Evolutionary conservation across 805 yeast genomes (phyloP).

Genomic region (Yamadazyma nakazawae): DNA sequence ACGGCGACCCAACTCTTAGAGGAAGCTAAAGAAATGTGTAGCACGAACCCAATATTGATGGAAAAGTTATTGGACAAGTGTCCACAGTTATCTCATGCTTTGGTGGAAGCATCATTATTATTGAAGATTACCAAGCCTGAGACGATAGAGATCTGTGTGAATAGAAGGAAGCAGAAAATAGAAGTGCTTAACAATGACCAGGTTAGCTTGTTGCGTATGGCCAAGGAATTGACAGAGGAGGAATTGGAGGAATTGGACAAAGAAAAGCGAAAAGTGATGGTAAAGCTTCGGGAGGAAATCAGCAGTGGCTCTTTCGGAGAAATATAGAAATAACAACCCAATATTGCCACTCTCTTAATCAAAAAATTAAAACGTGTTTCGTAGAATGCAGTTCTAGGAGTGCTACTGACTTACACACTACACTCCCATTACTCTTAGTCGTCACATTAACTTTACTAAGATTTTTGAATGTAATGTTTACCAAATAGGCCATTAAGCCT

Average conservation of each 20-base stretch:
- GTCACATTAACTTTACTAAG: too few species aligned
- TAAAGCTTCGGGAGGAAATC: constrained; percentile 22
- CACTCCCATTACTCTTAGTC: too few species aligned
- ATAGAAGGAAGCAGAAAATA: constrained; percentile 28
- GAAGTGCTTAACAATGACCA: constrained; percentile 32
- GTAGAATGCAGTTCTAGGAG: too few species aligned
- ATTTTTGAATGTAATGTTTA: too few species aligned
- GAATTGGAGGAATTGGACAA: constrained; percentile 29
- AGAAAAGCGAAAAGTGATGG: constrained; percentile 17
- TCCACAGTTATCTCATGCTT: constrained; percentile 81
- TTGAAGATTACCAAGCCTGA: constrained; percentile 34
- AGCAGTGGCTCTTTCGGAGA: constrained; percentile 26
- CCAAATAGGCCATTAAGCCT: too few species aligned
- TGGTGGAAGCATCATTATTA: constrained; percentile 63
- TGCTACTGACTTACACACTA: too few species aligned
- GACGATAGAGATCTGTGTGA: constrained; percentile 34
- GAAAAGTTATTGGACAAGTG: constrained; percentile 57
- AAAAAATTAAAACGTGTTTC: too few species aligned
- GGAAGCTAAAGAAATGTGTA: constrained; percentile 60
- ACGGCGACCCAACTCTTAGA: constrained; percentile 47
- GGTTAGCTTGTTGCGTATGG: constrained; percentile 24
- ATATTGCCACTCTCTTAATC: too few species aligned
- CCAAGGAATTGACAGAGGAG: constrained; percentile 25
- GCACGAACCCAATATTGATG: constrained; percentile 55
- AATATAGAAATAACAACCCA: neutral